Base-by-base conservation (phyloP, 2,329 filamentous ascomycete species). In the Ascochyta koolunga region DNA sequence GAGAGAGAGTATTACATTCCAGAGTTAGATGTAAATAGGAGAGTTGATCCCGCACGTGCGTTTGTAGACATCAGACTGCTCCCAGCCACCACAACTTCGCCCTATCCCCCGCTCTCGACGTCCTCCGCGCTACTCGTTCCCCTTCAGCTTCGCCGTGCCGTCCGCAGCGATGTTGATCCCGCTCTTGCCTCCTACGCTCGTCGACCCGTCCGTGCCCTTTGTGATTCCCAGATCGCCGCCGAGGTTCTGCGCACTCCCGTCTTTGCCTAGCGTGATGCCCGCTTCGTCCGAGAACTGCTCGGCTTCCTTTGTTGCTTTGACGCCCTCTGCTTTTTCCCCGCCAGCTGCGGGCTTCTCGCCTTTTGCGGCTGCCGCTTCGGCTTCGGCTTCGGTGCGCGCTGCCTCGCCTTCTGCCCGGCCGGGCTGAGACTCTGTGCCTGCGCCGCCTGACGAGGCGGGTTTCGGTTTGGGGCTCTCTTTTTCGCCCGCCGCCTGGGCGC, bases 221-320 rank as follows among this genome's bases (percentile, higher is more conserved):
- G 69, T 72, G 37, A 72, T 71, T 1, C 70, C 70, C 50, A 72
- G 37, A 24, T 71, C 67, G 10, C 70, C 70, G 8, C 69, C 70
- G n/a, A 66, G 45, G 27, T 71, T 72, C 19, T 59, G 56, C 8
- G 70, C 61, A 42, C 61, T 65, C 1, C 70, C 70, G 21, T 55
- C 36, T 16, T 55, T 22, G 33, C 61, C 64, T 15, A 71, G 50
- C 0, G 64, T 67, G 37, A 72, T 69, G 9, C 66, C 68, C 36
- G 56, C 60, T 24, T 63, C 63, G 16, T 72, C 67, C 2, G 67
- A 62, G 49, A 72, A 71, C 39, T 56, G 56, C 43, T 69, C 70
- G 4, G 70, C 65, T 41, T 72, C 64, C 35, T 71, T 57, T 5
- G 65, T 67, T 15, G 69, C 69, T 37, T 67, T 67, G 22, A 65